Percentiles rank a stretch among this genome's conserved stretches.
These are phyloP conservation scores for Fusarium buharicum DNA, from an alignment of 2,329 filamentous ascomycete species.

Conservation along the genomic window DNA sequence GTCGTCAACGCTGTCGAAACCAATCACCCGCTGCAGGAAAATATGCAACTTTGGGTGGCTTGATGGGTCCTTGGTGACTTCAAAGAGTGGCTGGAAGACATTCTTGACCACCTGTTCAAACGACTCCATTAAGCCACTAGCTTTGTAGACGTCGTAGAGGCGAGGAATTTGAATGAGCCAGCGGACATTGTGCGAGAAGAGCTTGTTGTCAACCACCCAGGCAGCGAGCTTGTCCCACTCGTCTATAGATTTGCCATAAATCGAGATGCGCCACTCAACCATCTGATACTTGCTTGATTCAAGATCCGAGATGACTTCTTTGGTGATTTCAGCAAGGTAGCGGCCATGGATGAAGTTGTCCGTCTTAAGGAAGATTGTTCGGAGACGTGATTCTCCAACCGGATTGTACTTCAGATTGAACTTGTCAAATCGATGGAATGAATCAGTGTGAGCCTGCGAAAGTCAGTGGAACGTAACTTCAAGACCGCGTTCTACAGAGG, in stretches of 20 bases:
- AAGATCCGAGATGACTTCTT: slow-evolving; percentile 95
- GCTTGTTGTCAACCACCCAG: slow-evolving; percentile 98
- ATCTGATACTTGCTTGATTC: slow-evolving; percentile 99
- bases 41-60: slow-evolving; percentile 93
- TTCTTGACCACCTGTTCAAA: slow-evolving; percentile 93
- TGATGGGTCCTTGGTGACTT: slow-evolving; percentile 87
- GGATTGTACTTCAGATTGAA: slow-evolving; percentile 99
- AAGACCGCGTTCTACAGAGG: background rate
- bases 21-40: slow-evolving; percentile 94
- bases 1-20: slow-evolving; percentile 97
- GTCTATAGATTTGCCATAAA: slow-evolving; percentile 90
- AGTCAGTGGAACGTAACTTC: slow-evolving; percentile 13
- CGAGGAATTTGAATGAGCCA: slow-evolving; percentile 97
- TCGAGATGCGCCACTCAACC: slow-evolving; percentile 98
- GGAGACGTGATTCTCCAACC: slow-evolving; percentile 90
- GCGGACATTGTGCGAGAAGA: slow-evolving; percentile 96
- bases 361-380: slow-evolving; percentile 99
- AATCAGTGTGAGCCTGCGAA: slow-evolving; percentile 87
- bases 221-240: slow-evolving; percentile 98
- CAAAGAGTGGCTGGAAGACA: slow-evolving; percentile 92
- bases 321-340: slow-evolving; percentile 96
- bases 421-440: slow-evolving; percentile 98
- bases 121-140: slow-evolving; percentile 83
- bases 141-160: slow-evolving; percentile 95
- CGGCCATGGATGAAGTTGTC: slow-evolving; percentile 97